phyloP scores from a whole-genome alignment of 2,329 filamentous ascomycete genomes.

The Fusarium chuoi region DNA sequence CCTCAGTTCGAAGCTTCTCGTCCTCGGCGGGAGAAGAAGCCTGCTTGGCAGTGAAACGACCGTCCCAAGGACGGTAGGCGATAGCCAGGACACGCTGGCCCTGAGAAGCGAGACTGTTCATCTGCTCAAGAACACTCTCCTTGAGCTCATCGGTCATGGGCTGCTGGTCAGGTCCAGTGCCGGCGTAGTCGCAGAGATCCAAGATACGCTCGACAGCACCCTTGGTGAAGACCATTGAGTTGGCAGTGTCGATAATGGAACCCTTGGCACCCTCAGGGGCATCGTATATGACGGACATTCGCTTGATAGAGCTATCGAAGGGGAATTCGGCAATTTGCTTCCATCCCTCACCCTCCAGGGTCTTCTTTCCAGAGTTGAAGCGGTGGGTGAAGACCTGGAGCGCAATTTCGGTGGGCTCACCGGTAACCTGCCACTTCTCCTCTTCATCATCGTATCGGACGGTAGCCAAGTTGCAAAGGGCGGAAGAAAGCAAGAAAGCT shows the following conservation, averaged over 20 bases:
- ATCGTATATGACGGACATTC: constrained; percentile 81
- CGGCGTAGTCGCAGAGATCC: constrained; percentile 63
- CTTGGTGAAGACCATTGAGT: constrained; percentile 69
- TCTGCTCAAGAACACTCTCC: constrained; percentile 61
- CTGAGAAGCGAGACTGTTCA: constrained; percentile 69
- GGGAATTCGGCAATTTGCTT: constrained; percentile 76
- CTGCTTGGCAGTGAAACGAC: constrained; percentile 56
- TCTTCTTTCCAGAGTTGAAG: constrained; percentile 68
- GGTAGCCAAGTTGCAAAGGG: constrained; percentile 74
- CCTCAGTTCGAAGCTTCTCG: constrained; percentile 63
- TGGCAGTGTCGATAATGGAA: constrained; percentile 52
- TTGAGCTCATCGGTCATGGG: constrained; percentile 63
- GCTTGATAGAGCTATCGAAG: constrained; percentile 83
- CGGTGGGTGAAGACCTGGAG: constrained; percentile 79
- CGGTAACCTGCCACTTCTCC: constrained; percentile 71
- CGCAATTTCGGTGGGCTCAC: constrained; percentile 80
- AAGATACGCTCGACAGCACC: constrained; percentile 70
- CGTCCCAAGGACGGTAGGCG: constrained; percentile 70
- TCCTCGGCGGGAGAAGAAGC: constrained; percentile 51
- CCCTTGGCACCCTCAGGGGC: constrained; percentile 54
- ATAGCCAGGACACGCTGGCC: constrained; percentile 79
- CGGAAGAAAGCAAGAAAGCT: constrained; percentile 64
- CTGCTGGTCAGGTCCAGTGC: constrained; percentile 54
- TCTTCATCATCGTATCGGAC: constrained; percentile 66
- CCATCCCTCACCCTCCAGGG: constrained; percentile 64